Conservation (phyloP, 495 filamentous ascomycete species). For the Trichoderma asperelloides region DNA sequence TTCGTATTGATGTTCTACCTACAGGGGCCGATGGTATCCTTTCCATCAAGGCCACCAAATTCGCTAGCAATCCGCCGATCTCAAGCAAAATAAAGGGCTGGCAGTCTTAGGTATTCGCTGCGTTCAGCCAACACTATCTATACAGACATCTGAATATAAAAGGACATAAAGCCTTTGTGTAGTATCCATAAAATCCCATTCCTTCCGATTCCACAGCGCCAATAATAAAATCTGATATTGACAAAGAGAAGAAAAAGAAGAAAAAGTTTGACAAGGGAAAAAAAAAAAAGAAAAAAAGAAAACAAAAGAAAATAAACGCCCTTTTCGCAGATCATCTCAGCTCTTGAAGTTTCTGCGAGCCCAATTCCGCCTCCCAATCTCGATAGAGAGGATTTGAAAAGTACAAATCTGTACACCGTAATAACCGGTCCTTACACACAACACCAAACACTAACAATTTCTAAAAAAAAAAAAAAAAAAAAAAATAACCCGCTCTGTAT, state of each 20-base stretch:
- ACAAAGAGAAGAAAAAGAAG: constrained; percentile 10
- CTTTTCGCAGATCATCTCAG: constrained; percentile 37
- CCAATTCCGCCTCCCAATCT: background rate
- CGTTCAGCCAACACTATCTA: background rate
- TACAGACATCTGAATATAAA: background rate
- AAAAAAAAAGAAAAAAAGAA: constrained; percentile 13
- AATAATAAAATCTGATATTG: background rate
- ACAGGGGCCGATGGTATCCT: background rate
- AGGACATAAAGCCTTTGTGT: too few relatives aligned
- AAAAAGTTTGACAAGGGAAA: constrained; percentile 13
- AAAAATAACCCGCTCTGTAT: background rate
- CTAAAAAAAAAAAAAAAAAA: too few relatives aligned
- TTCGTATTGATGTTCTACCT: background rate
- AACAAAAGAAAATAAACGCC: constrained; percentile 25
- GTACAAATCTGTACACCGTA: background rate
- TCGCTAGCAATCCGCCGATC: background rate
- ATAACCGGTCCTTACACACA: background rate
- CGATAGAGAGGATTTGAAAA: background rate
- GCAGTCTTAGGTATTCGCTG: too few relatives aligned
- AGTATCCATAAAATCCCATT: background rate
- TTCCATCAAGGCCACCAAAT: background rate
- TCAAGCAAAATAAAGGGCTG: too few relatives aligned
- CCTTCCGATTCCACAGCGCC: background rate
- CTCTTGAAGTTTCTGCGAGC: constrained; percentile 30
- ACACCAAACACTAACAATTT: background rate